Evolutionary conservation across 345 rosid genomes (phyloP).

Genomic region (Eucalyptus albens): DNA sequence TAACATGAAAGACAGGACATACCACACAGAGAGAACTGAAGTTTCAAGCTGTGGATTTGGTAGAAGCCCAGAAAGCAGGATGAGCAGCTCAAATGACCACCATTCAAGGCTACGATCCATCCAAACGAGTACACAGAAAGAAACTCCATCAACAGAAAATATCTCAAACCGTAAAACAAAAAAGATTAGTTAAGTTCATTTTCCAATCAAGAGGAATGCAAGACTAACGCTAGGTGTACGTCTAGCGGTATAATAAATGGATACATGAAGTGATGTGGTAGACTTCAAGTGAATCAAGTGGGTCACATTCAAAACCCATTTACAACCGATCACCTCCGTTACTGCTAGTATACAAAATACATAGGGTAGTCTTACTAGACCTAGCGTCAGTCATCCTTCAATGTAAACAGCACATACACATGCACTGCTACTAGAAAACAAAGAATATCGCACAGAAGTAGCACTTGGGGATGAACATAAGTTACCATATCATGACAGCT

Average conservation of each 20-base stretch:
- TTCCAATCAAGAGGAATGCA: background rate
- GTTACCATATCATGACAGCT: conserved; percentile 34
- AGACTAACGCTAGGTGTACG: background rate
- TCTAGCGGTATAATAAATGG: background rate
- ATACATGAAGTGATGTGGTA: background rate
- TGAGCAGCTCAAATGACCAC: conserved; percentile 94
- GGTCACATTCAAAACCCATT: background rate
- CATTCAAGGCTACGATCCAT: conserved; percentile 61
- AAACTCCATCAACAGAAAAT: background rate
- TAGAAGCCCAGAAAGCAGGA: conserved; percentile 64
- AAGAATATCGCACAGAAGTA: background rate
- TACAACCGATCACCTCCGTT: background rate
- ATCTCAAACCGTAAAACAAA: background rate
- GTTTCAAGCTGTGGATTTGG: conserved; percentile 87
- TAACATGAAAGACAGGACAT: background rate
- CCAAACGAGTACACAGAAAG: background rate
- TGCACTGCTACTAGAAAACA: background rate
- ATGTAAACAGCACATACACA: background rate
- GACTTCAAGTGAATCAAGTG: background rate
- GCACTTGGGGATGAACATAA: background rate
- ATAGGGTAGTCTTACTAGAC: background rate
- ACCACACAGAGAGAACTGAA: conserved; percentile 85
- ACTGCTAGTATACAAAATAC: background rate
- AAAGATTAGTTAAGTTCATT: background rate
- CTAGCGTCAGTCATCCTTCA: background rate